Evolutionary conservation across 2,329 filamentous ascomycete species (phyloP), one percentile per base, ranked within the genome.

Genomic region (Orbilia javanica): DNA sequence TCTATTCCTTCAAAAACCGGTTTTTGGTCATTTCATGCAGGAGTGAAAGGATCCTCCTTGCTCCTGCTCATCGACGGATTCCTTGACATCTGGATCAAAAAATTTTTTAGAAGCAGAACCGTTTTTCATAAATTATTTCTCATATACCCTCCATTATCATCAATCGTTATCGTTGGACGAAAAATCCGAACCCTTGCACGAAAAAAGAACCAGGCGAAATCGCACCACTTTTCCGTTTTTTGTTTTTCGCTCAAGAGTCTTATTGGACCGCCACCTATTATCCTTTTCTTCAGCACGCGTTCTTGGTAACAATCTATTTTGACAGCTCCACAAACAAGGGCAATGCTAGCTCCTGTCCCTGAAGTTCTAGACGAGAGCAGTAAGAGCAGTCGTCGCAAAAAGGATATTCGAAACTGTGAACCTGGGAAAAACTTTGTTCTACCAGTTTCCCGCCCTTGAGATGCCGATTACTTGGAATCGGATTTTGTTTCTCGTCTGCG

Each of bases 301-400:
- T 52, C 48, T 57, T 46, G 53, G 68, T 25, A 39, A 52, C 46
- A 60, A 67, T 67, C 42, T 73, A 67, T 73, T 73, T 73, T 73
- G 69, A 73, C 69, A 73, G 69, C 62, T 73, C 62, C 39, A 52
- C 39, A 27, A 62, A 62, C 69, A 66, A 60, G 60, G 69, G 55
- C 36, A n/a, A 27, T 42, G 57, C 68, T 46, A 42, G 50, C 50
- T 27, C 20, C 6, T 13, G 29, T 36, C 27, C 22, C 50, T 53
- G 50, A 39, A 22, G n/a, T 5, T 31, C 50, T 53, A 15, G 11
- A 31, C 50, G 55, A 22, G 52, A 55, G 29, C 8, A 36, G 29
- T 0, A 55, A 55, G 52, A 57, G 52, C 15, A 31, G 25, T 31
- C 42, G 42, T 42, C 39, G 39, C 39, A n/a, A 44, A 44, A 44